Conservation (phyloP, 345 rosid genomes). For the Populus davidiana region DNA sequence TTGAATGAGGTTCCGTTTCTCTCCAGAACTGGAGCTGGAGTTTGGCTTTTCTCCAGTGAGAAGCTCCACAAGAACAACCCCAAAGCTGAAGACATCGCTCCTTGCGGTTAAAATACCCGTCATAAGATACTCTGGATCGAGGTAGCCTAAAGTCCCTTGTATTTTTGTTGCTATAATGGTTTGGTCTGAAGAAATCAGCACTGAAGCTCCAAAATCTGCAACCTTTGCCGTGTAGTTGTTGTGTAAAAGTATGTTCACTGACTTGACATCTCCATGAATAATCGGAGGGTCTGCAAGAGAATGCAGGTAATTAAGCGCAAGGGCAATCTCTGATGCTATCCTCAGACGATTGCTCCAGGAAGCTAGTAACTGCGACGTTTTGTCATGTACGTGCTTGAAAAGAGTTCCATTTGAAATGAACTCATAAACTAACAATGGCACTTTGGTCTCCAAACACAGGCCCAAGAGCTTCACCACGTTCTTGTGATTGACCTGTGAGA, state of each 20-base stretch:
- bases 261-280: constrained; percentile 38
- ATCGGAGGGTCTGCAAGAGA: constrained; percentile 35
- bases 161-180: constrained; percentile 7
- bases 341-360: constrained; percentile 23
- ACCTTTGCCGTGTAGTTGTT: constrained; percentile 27
- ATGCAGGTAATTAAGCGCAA: constrained; percentile 36
- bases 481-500: constrained; percentile 32
- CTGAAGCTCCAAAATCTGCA: constrained; percentile 38
- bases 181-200: constrained; percentile 16
- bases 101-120: constrained; percentile 22
- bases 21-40: neutral
- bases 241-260: constrained; percentile 32
- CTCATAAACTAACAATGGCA: constrained; percentile 33
- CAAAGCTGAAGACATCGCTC: constrained; percentile 39
- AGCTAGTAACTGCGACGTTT: neutral
- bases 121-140: constrained; percentile 36
- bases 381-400: constrained; percentile 20
- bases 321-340: constrained; percentile 27
- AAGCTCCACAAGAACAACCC: constrained; percentile 35
- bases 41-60: constrained; percentile 17
- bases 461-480: constrained; percentile 38
- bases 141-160: constrained; percentile 34
- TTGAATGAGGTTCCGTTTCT: constrained; percentile 2
- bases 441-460: constrained; percentile 32
- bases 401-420: constrained; percentile 30